phyloP scores from a whole-genome alignment of 331 rosid species.

The Quercus lobata region DNA sequence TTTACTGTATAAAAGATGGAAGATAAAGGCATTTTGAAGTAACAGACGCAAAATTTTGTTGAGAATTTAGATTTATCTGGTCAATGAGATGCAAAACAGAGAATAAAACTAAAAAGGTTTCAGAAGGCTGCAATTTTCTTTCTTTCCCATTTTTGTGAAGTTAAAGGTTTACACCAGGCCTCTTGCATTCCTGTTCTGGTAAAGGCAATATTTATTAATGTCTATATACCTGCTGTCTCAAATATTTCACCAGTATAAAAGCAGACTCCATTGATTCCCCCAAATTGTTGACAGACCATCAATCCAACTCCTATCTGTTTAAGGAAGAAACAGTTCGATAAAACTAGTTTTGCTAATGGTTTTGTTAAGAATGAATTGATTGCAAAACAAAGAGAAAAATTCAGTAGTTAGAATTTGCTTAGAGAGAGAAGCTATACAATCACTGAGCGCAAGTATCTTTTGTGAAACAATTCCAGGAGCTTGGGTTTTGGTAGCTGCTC shows the following conservation, averaged over 20 bases:
- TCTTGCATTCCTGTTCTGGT: not conserved
- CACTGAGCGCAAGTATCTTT: conserved; percentile 66
- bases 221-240: conserved; percentile 65
- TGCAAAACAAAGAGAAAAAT: not conserved
- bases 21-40: not conserved
- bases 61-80: not conserved
- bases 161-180: not conserved
- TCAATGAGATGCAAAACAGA: conserved; percentile 1
- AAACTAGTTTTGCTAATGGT: not conserved
- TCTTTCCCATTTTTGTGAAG: not conserved
- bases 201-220: not conserved
- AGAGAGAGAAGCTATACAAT: conserved; percentile 1
- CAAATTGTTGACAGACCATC: conserved; percentile 87
- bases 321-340: not conserved
- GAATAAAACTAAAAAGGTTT: not conserved
- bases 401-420: not conserved
- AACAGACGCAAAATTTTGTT: not conserved
- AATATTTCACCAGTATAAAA: conserved; percentile 76
- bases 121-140: not conserved
- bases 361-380: not conserved
- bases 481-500: conserved; percentile 71
- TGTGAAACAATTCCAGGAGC: conserved; percentile 71
- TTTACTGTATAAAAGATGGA: not conserved
- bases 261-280: conserved; percentile 85
- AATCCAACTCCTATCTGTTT: conserved; percentile 79